Evolutionary conservation across 2,329 filamentous ascomycete species (phyloP).

Genomic region (Phaeosphaeria sp.): DNA sequence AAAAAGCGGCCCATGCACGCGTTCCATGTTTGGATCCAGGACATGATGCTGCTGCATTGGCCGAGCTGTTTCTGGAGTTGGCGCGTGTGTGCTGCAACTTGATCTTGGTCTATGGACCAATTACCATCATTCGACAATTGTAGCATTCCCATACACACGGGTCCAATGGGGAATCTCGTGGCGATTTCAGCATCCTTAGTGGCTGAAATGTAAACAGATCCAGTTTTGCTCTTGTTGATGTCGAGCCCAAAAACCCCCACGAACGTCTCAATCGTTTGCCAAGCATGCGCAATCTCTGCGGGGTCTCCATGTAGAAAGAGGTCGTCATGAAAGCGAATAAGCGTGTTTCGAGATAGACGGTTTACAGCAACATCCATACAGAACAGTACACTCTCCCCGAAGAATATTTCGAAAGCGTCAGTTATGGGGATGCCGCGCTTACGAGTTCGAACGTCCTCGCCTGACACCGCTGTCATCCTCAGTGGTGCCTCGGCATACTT

Average conservation of each 20-base stretch:
- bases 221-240: constrained; percentile 66
- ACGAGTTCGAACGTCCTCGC: constrained; percentile 54
- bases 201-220: constrained; percentile 54
- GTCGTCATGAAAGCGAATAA: constrained; percentile 70
- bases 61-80: constrained; percentile 67
- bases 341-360: constrained; percentile 58
- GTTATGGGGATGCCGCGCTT: constrained; percentile 66
- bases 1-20: constrained; percentile 65
- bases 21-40: constrained; percentile 68
- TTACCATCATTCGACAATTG: constrained; percentile 58
- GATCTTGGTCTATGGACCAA: constrained; percentile 66
- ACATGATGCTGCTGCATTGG: constrained; percentile 62
- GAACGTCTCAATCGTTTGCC: constrained; percentile 65
- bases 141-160: constrained; percentile 67
- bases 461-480: constrained; percentile 62
- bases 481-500: constrained; percentile 63
- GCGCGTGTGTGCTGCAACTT: constrained; percentile 66
- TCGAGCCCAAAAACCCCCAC: constrained; percentile 62
- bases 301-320: constrained; percentile 72
- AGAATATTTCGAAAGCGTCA: constrained; percentile 65
- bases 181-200: constrained; percentile 22
- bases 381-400: constrained; percentile 68
- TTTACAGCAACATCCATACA: constrained; percentile 72
- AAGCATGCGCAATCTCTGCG: constrained; percentile 61
- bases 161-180: constrained; percentile 57